Conservation (phyloP, 371 early-diverging fungal genomes). For the Mortierella sp. region DNA sequence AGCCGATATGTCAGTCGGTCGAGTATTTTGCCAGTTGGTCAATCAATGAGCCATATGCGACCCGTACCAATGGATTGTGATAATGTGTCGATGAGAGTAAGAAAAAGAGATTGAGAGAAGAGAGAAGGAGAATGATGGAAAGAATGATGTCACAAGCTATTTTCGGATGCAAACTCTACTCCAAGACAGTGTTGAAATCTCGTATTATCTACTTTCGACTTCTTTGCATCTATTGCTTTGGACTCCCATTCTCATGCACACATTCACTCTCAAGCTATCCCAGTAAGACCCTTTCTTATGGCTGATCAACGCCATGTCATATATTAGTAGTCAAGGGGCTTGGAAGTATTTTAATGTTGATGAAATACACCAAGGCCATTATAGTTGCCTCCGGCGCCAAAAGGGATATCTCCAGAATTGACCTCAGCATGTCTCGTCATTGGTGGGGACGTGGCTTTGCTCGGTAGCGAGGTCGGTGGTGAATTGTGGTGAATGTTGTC, state of each 20-base stretch:
- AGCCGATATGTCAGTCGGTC: background rate
- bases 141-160: background rate
- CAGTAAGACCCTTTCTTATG: too few species aligned
- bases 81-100: background rate
- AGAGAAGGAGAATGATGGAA: background rate
- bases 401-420: conserved; percentile 37
- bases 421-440: conserved; percentile 10
- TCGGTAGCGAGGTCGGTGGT: background rate
- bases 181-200: background rate
- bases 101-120: background rate
- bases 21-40: too few species aligned
- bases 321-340: too few species aligned
- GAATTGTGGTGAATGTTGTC: background rate
- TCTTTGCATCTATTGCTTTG: too few species aligned
- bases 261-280: too few species aligned
- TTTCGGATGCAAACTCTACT: background rate
- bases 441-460: conserved; percentile 16
- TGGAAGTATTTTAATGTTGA: background rate
- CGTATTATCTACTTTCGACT: too few species aligned
- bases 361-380: conserved; percentile 15
- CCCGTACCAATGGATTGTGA: background rate
- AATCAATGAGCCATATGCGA: background rate
- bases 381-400: conserved; percentile 22
- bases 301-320: too few species aligned
- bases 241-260: too few species aligned